A percentile compares a stretch with the other conserved stretches of the same genome.
Evolutionary conservation across 345 rosid species (phyloP).

Genomic region (Physaria fendleri): DNA sequence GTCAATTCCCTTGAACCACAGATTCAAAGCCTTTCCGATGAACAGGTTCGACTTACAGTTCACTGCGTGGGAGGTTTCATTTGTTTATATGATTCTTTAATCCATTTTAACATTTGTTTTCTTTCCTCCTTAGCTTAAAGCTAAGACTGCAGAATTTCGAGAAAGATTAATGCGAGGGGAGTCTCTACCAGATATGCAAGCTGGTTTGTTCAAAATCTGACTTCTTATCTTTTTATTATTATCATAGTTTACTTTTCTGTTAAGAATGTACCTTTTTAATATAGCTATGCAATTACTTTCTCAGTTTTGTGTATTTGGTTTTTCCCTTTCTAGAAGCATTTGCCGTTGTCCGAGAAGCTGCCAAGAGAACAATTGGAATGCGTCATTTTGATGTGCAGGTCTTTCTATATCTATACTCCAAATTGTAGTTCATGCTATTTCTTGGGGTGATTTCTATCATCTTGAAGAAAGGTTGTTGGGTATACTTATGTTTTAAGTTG

Average conservation of each 20-base stretch:
- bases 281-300: neutral
- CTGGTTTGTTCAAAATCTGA: conserved; percentile 44
- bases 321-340: conserved; percentile 57
- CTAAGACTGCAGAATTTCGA: conserved; percentile 70
- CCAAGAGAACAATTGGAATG: conserved; percentile 94
- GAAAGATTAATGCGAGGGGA: conserved; percentile 56
- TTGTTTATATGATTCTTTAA: neutral
- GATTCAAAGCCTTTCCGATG: conserved; percentile 57
- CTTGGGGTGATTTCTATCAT: neutral
- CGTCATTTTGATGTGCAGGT: conserved; percentile 99
- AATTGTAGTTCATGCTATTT: neutral
- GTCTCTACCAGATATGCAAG: conserved; percentile 76
- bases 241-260: neutral
- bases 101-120: neutral
- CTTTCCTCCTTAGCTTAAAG: conserved; percentile 46
- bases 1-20: conserved; percentile 59
- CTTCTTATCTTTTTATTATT: neutral
- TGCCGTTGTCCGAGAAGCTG: conserved; percentile 97
- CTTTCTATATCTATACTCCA: neutral
- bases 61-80: neutral
- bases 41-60: conserved; percentile 49
- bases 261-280: neutral
- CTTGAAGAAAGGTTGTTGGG: conserved; percentile 9
- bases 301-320: neutral
- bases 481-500: conserved; percentile 16